A percentile compares a stretch with the other conserved stretches of the same genome.
These are phyloP conservation scores for Vachellia collinsii DNA, from an alignment of 306 rosid genomes.

Conservation along the genomic window DNA sequence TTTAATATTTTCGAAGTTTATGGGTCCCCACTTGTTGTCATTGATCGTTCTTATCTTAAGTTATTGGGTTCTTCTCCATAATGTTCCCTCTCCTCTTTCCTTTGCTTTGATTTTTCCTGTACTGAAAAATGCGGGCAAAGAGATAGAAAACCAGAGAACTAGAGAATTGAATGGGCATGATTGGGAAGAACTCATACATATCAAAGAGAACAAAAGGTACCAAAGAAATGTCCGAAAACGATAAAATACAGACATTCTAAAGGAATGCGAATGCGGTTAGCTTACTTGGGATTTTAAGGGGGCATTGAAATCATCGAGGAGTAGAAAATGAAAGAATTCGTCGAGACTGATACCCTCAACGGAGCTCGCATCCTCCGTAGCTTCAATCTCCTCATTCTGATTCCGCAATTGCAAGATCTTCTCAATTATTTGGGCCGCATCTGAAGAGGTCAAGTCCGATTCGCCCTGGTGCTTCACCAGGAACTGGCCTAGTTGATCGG, in stretches of 20 bases:
- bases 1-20: neutral
- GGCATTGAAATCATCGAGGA: slow-evolving; percentile 58
- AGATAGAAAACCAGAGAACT: neutral
- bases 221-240: neutral
- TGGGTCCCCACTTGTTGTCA: neutral
- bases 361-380: neutral
- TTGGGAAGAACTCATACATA: neutral
- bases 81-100: neutral
- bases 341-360: slow-evolving; percentile 46
- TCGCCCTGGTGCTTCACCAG: slow-evolving; percentile 61
- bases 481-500: slow-evolving; percentile 61
- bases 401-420: slow-evolving; percentile 41
- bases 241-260: neutral
- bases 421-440: slow-evolving; percentile 45
- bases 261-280: neutral
- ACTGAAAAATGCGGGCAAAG: neutral
- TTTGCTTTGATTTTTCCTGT: neutral
- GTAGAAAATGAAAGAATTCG: slow-evolving; percentile 64
- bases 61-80: neutral
- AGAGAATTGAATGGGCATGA: neutral
- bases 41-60: neutral
- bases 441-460: slow-evolving; percentile 40
- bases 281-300: slow-evolving; percentile 62
- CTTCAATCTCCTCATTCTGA: neutral
- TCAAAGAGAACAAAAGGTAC: neutral